A percentile compares a stretch with the other conserved stretches of the same genome.
phyloP scores from a whole-genome alignment of 805 yeast genomes.

The Candida insectorum region DNA sequence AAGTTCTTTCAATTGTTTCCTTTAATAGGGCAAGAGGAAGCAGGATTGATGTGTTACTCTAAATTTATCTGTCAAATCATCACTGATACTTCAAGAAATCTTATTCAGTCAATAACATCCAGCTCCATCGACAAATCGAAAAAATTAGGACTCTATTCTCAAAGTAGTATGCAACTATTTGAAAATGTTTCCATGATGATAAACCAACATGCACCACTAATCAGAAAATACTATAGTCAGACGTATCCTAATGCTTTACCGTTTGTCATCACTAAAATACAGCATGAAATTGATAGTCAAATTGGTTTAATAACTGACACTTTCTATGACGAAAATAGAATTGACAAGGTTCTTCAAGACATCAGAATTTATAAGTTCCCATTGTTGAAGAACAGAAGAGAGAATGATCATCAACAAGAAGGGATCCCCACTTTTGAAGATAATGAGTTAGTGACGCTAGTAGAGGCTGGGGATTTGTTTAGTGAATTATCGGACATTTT shows the following conservation, averaged over 20 bases:
- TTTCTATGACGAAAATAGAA: slow-evolving; percentile 67
- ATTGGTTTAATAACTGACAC: slow-evolving; percentile 86
- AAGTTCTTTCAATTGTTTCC: slow-evolving; percentile 86
- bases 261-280: slow-evolving; percentile 68
- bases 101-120: slow-evolving; percentile 45
- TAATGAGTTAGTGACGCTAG: slow-evolving; percentile 46
- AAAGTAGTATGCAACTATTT: slow-evolving; percentile 63
- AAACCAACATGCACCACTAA: slow-evolving; percentile 80
- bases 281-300: slow-evolving; percentile 89
- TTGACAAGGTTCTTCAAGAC: slow-evolving; percentile 55
- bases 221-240: slow-evolving; percentile 57
- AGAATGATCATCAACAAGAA: slow-evolving; percentile 6
- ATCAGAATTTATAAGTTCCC: slow-evolving; percentile 47
- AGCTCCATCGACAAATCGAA: slow-evolving; percentile 16
- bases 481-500: slow-evolving; percentile 73
- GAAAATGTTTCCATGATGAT: slow-evolving; percentile 83
- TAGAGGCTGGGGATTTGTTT: slow-evolving; percentile 62
- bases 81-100: slow-evolving; percentile 68
- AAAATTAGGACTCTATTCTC: slow-evolving; percentile 53
- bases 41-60: slow-evolving; percentile 80
- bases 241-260: slow-evolving; percentile 58
- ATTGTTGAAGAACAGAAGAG: slow-evolving; percentile 16
- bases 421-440: slow-evolving; percentile 18
- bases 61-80: slow-evolving; percentile 82
- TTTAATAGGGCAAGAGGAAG: slow-evolving; percentile 63